Percentiles rank a stretch among this genome's conserved stretches.
These are phyloP conservation scores for Wickerhamia fluorescens DNA, from an alignment of 805 yeast species.

Conservation along the genomic window DNA sequence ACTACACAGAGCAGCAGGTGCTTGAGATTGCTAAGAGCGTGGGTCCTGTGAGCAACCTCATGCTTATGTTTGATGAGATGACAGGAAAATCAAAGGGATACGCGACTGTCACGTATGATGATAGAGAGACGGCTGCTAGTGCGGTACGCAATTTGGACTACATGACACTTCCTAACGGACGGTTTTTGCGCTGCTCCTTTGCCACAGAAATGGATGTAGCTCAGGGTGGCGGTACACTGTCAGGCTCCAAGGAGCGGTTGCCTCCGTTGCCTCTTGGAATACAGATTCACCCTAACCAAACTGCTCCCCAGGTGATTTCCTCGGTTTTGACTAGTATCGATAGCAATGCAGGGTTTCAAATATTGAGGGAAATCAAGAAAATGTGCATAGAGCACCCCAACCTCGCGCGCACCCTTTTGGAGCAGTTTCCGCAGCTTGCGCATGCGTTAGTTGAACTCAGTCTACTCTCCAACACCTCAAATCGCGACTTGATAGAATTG, in stretches of 20 bases:
- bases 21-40: conserved; percentile 76
- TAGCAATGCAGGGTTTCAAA: conserved; percentile 14
- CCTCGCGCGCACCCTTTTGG: conserved; percentile 52
- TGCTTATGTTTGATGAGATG: conserved; percentile 75
- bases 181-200: conserved; percentile 70
- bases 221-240: conserved; percentile 5
- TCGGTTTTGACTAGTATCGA: conserved; percentile 15
- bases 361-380: conserved; percentile 45
- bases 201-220: conserved; percentile 40
- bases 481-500: conserved; percentile 29
- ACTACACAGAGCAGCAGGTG: conserved; percentile 92
- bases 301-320: conserved; percentile 25
- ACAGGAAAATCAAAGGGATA: conserved; percentile 90
- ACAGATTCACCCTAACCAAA: conserved; percentile 34
- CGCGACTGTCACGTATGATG: conserved; percentile 79
- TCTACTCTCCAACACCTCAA: conserved; percentile 25
- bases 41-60: conserved; percentile 76
- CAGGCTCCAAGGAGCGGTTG: conserved; percentile 17
- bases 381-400: conserved; percentile 53
- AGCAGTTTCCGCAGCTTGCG: conserved; percentile 71
- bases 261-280: conserved; percentile 37
- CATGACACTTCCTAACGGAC: conserved; percentile 54
- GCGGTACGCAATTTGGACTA: conserved; percentile 87
- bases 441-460: conserved; percentile 77
- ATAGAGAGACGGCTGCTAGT: conserved; percentile 78